Base-by-base conservation (phyloP, 305 asterid genomes). In the Fraxinus ornus region DNA sequence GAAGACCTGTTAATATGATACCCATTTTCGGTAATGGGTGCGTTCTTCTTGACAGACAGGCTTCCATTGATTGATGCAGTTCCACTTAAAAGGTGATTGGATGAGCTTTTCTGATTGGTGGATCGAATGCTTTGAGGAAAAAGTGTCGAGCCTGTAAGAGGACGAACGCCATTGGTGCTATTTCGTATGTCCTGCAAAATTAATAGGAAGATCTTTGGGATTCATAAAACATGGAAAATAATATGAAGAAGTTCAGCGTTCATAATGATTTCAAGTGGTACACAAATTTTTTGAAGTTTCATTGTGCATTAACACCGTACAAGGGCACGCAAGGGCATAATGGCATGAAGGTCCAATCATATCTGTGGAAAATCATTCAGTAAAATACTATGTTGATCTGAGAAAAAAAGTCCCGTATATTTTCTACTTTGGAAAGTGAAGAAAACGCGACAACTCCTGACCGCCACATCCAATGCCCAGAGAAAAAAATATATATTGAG, bases 111-210 rank as follows among this genome's bases (percentile, higher is more conserved):
- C 84, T 82, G 89, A 88, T 79, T 92, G 88, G 84, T 73, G 78
- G 97, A 90, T 84, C 99, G 91, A 86, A 97, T 93, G 91, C 99
- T 97, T 81, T 94, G 99, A 19, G 99, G 99, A 83, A 94, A 97
- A 9, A 93, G 88, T 79, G 92, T 97, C 77, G 99, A 91, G 79
- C 97, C 94, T 7, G 99, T 88, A 79, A 90, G 72, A 30, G 95
- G 88, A 60, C 98, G 98, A 83, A 79, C 76, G 35, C 94, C 93
- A 80, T 86, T 91, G 87, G 83, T 83, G 24, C 98, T 90, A 37
- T 90, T 93, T 86, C 90, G 89, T 84, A 93, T 88, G 81, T 97
- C 99, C 99, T 97, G 96, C 88, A 86, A 88, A 37, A 79, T 52
- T 70, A 77, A 87, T 12, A 66, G 70, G 77, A 81, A 62, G 62